Conservation (phyloP, 108 stramenopile genomes). For the Seminavis robusta region DNA sequence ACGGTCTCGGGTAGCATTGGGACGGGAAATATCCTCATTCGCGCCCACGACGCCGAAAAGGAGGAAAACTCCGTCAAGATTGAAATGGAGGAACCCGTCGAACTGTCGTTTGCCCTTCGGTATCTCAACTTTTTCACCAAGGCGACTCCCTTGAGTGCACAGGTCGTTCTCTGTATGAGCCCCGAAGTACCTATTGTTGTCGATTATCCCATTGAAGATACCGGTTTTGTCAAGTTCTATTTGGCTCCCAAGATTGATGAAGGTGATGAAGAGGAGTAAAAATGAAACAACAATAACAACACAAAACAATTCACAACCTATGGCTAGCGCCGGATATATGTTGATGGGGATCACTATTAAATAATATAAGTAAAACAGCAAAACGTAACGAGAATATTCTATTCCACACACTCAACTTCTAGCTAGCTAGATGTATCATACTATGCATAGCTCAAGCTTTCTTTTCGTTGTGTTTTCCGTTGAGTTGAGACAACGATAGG, state of each 20-base stretch:
- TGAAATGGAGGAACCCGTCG: constrained; percentile 97
- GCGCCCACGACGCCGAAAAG: constrained; percentile 87
- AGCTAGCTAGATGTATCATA: too few relatives aligned
- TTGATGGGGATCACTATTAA: too few relatives aligned
- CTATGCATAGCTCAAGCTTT: too few relatives aligned
- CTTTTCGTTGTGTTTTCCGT: too few relatives aligned
- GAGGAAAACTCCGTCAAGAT: constrained; percentile 92
- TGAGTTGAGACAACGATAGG: too few relatives aligned
- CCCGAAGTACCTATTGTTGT: constrained; percentile 97
- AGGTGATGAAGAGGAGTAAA: constrained; percentile 25
- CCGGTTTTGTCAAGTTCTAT: constrained; percentile 94
- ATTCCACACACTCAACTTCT: too few relatives aligned
- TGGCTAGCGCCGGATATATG: too few relatives aligned
- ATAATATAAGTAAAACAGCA: too few relatives aligned
- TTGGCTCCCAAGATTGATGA: constrained; percentile 99
- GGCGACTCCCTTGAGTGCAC: constrained; percentile 86
- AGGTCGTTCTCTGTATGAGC: constrained; percentile 91
- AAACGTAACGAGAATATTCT: too few relatives aligned
- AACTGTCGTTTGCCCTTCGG: constrained; percentile 96
- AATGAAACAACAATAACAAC: too few relatives aligned
- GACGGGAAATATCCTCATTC: constrained; percentile 92
- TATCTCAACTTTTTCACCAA: constrained; percentile 98
- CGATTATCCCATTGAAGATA: constrained; percentile 95
- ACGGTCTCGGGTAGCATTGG: constrained; percentile 92
- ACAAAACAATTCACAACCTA: too few relatives aligned